Evolutionary conservation across 352 stramenopile species (phyloP), one percentile per base, ranked within the genome.

Genomic region (Phytopythium helicoides): DNA sequence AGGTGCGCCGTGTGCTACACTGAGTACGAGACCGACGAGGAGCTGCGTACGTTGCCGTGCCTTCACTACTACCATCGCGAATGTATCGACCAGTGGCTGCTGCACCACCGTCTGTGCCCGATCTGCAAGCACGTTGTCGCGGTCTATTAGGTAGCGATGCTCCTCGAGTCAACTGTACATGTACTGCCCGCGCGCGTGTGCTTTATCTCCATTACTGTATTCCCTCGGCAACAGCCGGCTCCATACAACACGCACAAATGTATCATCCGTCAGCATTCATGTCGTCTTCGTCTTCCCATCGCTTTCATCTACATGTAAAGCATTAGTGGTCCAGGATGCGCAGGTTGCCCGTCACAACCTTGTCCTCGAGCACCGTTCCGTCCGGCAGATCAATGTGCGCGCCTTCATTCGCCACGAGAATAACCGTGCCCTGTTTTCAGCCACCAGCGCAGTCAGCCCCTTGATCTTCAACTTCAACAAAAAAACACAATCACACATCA

Each of bases 381-480:
- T 97, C 91, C 0, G 92, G 92, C 40, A 98, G 73, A 53, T 97
- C 94, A 53, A 98, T 98, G 42, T 96, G 89, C 44, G 82, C 86
- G 25, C 92, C 92, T 73, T 97, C 92, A 51, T 97, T 97, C 14
- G 92, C 92, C 39, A 98, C 92, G 45, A 98, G 80, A 74, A 98
- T 98, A 26, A 98, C 92, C 11, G 92, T 98, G 38, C 92, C 92
- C 86, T 96, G 57, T 22, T n/a, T 56, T 37, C 28, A 28, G 28
- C 4, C 38, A 48, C 21, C 34, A 18, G 23, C 34, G 47, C 2
- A 11, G 28, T 6, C 11, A 37, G 23, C 35, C 22, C 14, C 15
- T 12, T 34, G 4, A 38, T 12, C 47, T 52, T 52, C 33, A 28
- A 53, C 12, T 35, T 25, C 21, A 23, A 40, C 4, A 21, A 51